Conservation (phyloP, 1,139 yeast species). For the Magnusiomyces magnusii region DNA sequence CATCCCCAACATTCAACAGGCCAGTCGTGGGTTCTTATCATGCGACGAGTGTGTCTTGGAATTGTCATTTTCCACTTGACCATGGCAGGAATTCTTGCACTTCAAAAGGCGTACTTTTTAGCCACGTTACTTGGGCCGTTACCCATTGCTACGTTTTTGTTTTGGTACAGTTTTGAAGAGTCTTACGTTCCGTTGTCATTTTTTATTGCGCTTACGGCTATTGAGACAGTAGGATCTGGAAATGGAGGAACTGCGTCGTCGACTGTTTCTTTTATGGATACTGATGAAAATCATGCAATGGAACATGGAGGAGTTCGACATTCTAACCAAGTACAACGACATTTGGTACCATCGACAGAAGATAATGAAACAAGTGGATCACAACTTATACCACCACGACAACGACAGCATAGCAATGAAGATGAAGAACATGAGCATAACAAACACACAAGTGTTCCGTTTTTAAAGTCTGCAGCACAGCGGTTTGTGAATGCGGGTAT, state of each 20-base stretch:
- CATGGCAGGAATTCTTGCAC: conserved; percentile 84
- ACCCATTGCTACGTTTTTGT: conserved; percentile 58
- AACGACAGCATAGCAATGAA: conserved; percentile 1
- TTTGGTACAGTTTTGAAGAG: conserved; percentile 74
- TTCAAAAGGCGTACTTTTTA: conserved; percentile 65
- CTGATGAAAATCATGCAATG: conserved; percentile 1
- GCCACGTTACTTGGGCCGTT: conserved; percentile 69
- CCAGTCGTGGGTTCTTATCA: conserved; percentile 77
- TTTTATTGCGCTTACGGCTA: conserved; percentile 77
- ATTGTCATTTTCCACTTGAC: conserved; percentile 72
- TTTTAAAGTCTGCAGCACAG: background rate
- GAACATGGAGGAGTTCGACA: background rate
- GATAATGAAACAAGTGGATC: conserved; percentile 3
- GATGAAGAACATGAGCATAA: background rate
- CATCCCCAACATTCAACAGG: conserved; percentile 91
- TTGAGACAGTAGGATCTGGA: conserved; percentile 29
- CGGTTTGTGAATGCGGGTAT: conserved; percentile 1
- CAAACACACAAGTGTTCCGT: background rate
- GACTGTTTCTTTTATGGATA: background rate
- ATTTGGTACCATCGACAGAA: conserved; percentile 1
- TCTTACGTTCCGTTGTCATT: conserved; percentile 72
- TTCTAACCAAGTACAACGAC: background rate
- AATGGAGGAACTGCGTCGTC: background rate
- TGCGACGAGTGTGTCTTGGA: conserved; percentile 65
- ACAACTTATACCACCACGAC: no score